These are phyloP conservation scores for Rutstroemia sp. DNA, from an alignment of 2,329 filamentous ascomycete species.

Conservation along the genomic window DNA sequence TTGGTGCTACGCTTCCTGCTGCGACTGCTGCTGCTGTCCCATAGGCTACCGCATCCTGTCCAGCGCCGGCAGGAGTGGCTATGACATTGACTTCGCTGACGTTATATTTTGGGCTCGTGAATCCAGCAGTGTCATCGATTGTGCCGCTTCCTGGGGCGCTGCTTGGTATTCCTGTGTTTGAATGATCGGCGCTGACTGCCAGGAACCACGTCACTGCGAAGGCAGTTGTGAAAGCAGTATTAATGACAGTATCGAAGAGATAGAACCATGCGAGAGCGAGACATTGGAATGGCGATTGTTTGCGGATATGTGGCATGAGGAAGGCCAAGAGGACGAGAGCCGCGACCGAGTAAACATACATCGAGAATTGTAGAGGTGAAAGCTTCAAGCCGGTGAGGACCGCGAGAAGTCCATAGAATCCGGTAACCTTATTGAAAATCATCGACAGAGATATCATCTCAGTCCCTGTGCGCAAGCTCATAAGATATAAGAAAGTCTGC, in stretches of 20 bases:
- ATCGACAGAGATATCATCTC: slow-evolving; percentile 78
- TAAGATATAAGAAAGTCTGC: slow-evolving; percentile 77
- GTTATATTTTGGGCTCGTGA: slow-evolving; percentile 56
- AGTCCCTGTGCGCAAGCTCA: slow-evolving; percentile 79
- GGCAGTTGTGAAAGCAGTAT: slow-evolving; percentile 70
- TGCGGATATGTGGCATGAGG: slow-evolving; percentile 73
- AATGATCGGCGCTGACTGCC: slow-evolving; percentile 40
- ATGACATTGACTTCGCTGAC: slow-evolving; percentile 49
- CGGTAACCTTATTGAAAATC: slow-evolving; percentile 87
- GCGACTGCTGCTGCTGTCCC: slow-evolving; percentile 31
- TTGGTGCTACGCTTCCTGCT: slow-evolving; percentile 33
- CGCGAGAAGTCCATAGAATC: slow-evolving; percentile 83
- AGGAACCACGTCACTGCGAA: slow-evolving; percentile 87
- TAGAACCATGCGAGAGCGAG: slow-evolving; percentile 81
- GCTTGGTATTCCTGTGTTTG: slow-evolving; percentile 35
- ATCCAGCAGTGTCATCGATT: slow-evolving; percentile 56
- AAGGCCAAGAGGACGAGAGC: slow-evolving; percentile 60
- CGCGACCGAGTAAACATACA: slow-evolving; percentile 81
- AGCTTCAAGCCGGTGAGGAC: slow-evolving; percentile 81
- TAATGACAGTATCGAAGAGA: slow-evolving; percentile 72
- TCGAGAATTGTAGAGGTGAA: slow-evolving; percentile 75
- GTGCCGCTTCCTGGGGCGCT: slow-evolving; percentile 30
- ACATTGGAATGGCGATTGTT: slow-evolving; percentile 70
- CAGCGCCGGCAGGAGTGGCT: slow-evolving; percentile 40
- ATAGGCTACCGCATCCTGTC: slow-evolving; percentile 46